Evolutionary conservation across 352 stramenopile genomes (phyloP), one percentile per base, ranked within the genome.

Genomic region (Thalassiosira hispida): DNA sequence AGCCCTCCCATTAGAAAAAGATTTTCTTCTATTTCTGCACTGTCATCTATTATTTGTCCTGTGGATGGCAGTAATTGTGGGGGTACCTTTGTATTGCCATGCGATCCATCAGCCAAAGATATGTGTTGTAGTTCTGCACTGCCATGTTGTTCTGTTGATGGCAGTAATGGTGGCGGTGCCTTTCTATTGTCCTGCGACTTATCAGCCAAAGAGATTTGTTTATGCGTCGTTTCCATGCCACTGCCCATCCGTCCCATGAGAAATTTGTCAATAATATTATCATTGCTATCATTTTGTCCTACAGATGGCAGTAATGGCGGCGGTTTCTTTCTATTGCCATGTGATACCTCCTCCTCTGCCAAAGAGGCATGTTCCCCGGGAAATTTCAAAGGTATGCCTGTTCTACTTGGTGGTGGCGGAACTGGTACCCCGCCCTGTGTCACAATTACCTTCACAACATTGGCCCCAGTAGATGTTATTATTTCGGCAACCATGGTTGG

Each of bases 401-500:
- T n/a, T n/a, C n/a, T n/a, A n/a, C 25, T 11, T 16, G 14, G 27
- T 16, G 16, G 14, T 11, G 76, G 76, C 38, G 52, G 62, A 47
- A 84, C 55, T 31, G 70, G 70, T 27, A 52, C 18, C 16, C 70
- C 64, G 59, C 47, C 31, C 46, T 79, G 68, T 33, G 49, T 79
- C 27, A 84, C 56, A 55, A 56, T 76, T 11, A 84, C 76, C 29
- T 71, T 72, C 8, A 72, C 31, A 51, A 52, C 52, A 40, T 14
- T 16, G 25, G 2, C 0, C 16, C 40, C 14, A 8, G 2, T 25
- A 40, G 40, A 56, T 60, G 51, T n/a, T 12, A 60, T 25, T 14
- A 65, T 22, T 59, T 42, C 31, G 22, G 68, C 66, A 51, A 72
- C 42, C 63, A 79, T 69, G 4, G 42, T 74, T 25, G 63, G 42